Evolutionary conservation across 352 stramenopile genomes (phyloP).

Genomic region (Pythium sukuiense): DNA sequence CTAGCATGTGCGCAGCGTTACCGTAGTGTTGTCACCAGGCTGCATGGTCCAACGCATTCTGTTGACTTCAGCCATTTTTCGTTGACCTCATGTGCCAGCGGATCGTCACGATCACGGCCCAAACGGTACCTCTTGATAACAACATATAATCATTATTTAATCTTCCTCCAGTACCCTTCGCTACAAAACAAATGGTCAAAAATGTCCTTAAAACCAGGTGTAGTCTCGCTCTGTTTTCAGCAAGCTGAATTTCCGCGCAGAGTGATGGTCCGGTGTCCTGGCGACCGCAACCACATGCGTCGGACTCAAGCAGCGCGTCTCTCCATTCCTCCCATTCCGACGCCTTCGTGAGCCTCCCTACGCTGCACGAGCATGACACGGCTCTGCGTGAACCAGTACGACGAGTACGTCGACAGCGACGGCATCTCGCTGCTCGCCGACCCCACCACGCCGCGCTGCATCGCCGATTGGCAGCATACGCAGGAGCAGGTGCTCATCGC

Average conservation of each 20-base stretch:
- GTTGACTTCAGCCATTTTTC: not conserved
- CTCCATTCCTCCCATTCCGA: not conserved
- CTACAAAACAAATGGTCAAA: no score
- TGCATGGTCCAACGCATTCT: no score
- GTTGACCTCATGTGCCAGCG: slow-evolving; percentile 1
- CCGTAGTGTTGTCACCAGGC: no score
- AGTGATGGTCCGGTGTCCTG: slow-evolving; percentile 21
- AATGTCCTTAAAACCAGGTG: slow-evolving; percentile 14
- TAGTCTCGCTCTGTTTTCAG: not conserved
- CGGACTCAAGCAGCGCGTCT: not conserved
- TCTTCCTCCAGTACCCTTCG: no score
- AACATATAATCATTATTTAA: slow-evolving; percentile 1
- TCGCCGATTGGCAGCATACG: slow-evolving; percentile 73
- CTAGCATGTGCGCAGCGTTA: no score
- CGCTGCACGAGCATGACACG: slow-evolving; percentile 38
- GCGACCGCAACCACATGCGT: not conserved
- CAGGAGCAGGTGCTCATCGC: slow-evolving; percentile 71
- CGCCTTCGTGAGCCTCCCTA: not conserved
- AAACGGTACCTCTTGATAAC: slow-evolving; percentile 8
- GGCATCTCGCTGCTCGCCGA: slow-evolving; percentile 24
- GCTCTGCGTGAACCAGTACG: slow-evolving; percentile 69
- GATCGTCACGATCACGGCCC: not conserved
- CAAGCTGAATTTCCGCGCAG: slow-evolving; percentile 15
- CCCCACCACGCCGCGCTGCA: slow-evolving; percentile 48
- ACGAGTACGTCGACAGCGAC: slow-evolving; percentile 22